phyloP scores from a whole-genome alignment of 805 yeast genomes.

The Candida endomychidarum region DNA sequence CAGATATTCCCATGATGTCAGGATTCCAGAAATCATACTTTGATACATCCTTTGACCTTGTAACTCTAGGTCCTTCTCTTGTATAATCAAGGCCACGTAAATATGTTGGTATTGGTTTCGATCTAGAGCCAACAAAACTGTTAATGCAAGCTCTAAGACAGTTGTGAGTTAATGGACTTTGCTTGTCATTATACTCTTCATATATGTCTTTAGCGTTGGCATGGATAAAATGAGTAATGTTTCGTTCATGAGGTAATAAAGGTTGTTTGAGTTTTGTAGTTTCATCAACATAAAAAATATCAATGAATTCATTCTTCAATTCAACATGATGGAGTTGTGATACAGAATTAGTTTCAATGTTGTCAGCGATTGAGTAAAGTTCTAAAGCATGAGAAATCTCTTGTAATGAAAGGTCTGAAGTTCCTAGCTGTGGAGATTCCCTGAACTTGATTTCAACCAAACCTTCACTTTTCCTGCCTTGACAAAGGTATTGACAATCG shows the following conservation, averaged over 20 bases:
- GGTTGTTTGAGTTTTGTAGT: conserved; percentile 25
- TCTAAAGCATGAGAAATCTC: conserved; percentile 20
- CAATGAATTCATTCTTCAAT: conserved; percentile 35
- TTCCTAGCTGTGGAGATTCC: not conserved
- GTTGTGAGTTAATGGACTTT: conserved; percentile 5
- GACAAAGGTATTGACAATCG: conserved; percentile 45
- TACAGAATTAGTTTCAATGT: conserved; percentile 23
- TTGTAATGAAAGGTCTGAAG: not conserved
- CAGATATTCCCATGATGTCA: conserved; percentile 33
- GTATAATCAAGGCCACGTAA: conserved; percentile 23
- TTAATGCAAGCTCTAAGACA: conserved; percentile 13
- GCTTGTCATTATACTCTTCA: not conserved
- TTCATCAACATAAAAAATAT: conserved; percentile 34
- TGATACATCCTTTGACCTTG: conserved; percentile 11
- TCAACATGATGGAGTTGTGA: conserved; percentile 28
- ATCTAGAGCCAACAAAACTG: conserved; percentile 33
- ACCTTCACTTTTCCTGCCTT: not conserved
- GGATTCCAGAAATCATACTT: conserved; percentile 14
- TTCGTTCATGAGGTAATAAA: conserved; percentile 37
- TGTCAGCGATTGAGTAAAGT: conserved; percentile 28
- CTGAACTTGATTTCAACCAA: not conserved
- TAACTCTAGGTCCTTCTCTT: conserved; percentile 17
- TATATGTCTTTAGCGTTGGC: not conserved
- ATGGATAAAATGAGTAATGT: conserved; percentile 3
- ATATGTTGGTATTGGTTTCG: conserved; percentile 32